These are phyloP conservation scores for Phytophthora kernoviae DNA, from an alignment of 352 stramenopile species.

Conservation along the genomic window DNA sequence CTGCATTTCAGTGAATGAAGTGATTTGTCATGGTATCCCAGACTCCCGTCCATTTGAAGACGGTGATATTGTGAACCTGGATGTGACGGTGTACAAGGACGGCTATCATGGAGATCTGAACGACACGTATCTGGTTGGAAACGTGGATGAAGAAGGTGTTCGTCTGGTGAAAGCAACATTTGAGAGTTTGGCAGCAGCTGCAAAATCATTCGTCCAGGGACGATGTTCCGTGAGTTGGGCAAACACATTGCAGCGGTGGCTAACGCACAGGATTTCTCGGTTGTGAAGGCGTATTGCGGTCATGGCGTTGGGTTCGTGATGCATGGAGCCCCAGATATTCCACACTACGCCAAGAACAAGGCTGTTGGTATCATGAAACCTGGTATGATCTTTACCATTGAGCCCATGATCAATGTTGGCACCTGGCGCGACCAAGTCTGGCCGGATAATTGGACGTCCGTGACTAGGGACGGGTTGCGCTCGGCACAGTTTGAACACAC, in stretches of 20 bases:
- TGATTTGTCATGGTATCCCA: constrained; percentile 98
- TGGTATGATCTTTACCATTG: constrained; percentile 98
- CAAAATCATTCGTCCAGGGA: constrained; percentile 94
- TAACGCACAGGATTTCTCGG: constrained; percentile 86
- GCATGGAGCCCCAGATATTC: constrained; percentile 96
- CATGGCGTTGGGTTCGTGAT: constrained; percentile 98
- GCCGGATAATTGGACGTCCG: constrained; percentile 97
- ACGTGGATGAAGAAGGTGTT: constrained; percentile 93
- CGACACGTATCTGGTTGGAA: constrained; percentile 98
- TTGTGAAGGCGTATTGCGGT: constrained; percentile 98
- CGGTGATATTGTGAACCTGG: constrained; percentile 99
- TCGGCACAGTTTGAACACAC: constrained; percentile 97
- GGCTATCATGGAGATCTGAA: constrained; percentile 98
- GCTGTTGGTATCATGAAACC: constrained; percentile 94
- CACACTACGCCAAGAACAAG: constrained; percentile 98
- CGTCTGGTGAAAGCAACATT: constrained; percentile 95
- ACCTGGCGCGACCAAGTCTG: constrained; percentile 88
- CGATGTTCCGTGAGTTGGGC: constrained; percentile 96
- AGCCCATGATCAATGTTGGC: constrained; percentile 99
- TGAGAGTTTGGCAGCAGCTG: constrained; percentile 88
- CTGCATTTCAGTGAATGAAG: constrained; percentile 93
- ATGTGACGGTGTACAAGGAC: constrained; percentile 97
- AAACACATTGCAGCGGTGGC: constrained; percentile 93
- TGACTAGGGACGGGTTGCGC: constrained; percentile 94
- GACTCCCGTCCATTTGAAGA: constrained; percentile 95